Base-by-base conservation (phyloP, 164 flowering plant genomes). In the Taxillus chinensis region DNA sequence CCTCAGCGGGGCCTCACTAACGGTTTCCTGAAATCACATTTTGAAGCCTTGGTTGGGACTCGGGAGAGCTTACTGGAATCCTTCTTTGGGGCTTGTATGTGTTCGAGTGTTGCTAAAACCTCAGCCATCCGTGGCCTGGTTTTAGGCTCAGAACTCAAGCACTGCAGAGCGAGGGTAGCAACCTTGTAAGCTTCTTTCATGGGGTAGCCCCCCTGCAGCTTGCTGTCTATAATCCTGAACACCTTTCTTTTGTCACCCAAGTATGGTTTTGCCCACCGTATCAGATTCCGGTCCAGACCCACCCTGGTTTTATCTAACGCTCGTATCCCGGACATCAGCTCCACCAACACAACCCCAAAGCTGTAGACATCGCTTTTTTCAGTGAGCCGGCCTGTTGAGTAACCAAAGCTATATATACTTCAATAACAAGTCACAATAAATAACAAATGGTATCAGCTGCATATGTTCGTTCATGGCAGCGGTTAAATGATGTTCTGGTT, bases 361-460 rank as follows among this genome's bases (percentile, higher is more conserved):
- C 91, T 84, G 68, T 87, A 87, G 4, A 87, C 95, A 62, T 87
- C 91, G 60, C 95, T 84, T 69, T 80, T 86, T 12, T 78, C 72
- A 37, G 82, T 74, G 62, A 80, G 70, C 48, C 82, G 76, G 65
- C 89, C 89, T 84, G 85, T 45, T 17, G 27, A 71, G 51, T 0
- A 46, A 15, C 45, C 38, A 2, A 39, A 52, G 2, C 0, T 12
- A 7, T 13, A 52, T 27, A 27, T 27, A 27, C 27, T 27, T 27
- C 0, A 27, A 27, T 27, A 27, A 27, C 1, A 2, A 2, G 27
- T 27, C 27, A 27, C 27, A 27, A 27, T 27, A n/a, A n/a, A n/a
- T n/a, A n/a, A n/a, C n/a, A n/a, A n/a, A n/a, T n/a, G n/a, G n/a
- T n/a, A n/a, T n/a, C n/a, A n/a, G n/a, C n/a, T n/a, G n/a, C n/a